Conservation (phyloP, 73 alveolate genomes). For the Durusdinium trenchii region DNA sequence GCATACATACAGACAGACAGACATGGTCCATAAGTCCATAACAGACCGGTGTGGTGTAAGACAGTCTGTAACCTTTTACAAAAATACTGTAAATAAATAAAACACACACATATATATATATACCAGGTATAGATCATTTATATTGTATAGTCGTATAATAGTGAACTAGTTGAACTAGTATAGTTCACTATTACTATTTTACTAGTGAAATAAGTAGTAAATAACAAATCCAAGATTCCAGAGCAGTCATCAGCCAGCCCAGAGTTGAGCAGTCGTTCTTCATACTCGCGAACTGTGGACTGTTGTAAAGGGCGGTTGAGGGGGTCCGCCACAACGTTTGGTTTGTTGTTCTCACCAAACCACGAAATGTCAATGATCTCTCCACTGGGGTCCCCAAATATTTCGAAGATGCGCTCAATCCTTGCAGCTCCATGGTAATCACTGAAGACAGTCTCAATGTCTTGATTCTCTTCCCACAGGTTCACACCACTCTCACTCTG, state of each 20-base stretch:
- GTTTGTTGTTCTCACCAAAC: neutral
- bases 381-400: conserved; percentile 33
- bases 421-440: conserved; percentile 11
- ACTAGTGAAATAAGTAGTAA: too few relatives aligned
- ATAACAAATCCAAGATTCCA: neutral
- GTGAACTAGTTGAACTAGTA: too few relatives aligned
- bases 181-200: too few relatives aligned
- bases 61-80: too few relatives aligned
- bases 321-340: conserved; percentile 8
- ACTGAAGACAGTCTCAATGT: neutral
- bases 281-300: conserved; percentile 20
- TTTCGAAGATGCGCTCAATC: conserved; percentile 41
- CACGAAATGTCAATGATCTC: neutral
- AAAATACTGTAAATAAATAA: too few relatives aligned
- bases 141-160: too few relatives aligned
- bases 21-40: too few relatives aligned
- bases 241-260: conserved; percentile 56
- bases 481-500: neutral
- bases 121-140: too few relatives aligned
- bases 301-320: conserved; percentile 39
- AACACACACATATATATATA: too few relatives aligned
- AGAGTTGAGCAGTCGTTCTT: neutral
- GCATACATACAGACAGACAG: too few relatives aligned
- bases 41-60: too few relatives aligned
- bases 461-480: neutral